These are phyloP conservation scores for Cyamopsis tetragonoloba DNA, from an alignment of 306 rosid genomes.

Conservation along the genomic window DNA sequence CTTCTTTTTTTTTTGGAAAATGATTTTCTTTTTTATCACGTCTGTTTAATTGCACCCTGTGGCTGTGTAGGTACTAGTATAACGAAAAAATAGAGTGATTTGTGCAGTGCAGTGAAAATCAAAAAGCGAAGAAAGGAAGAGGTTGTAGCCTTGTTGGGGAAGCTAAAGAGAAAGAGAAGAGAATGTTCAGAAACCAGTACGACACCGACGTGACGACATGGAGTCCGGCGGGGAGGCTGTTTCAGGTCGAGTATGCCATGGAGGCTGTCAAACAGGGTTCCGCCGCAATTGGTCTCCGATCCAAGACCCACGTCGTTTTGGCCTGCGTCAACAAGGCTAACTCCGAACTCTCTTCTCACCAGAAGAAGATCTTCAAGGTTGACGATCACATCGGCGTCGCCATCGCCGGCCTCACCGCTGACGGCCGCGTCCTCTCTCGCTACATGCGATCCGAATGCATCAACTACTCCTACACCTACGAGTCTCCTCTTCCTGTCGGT, in stretches of 20 bases:
- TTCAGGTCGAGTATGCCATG: conserved; percentile 99
- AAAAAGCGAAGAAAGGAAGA: too few relatives aligned
- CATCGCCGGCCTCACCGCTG: conserved; percentile 94
- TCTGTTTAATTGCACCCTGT: too few relatives aligned
- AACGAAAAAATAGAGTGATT: too few relatives aligned
- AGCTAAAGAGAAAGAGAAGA: not conserved
- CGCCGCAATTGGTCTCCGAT: conserved; percentile 97
- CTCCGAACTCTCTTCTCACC: conserved; percentile 89
- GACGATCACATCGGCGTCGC: conserved; percentile 98
- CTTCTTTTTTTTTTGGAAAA: too few relatives aligned
- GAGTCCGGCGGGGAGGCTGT: conserved; percentile 87
- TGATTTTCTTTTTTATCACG: too few relatives aligned
- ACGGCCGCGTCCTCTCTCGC: conserved; percentile 92
- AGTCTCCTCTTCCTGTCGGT: conserved; percentile 92
- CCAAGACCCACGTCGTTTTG: conserved; percentile 80
- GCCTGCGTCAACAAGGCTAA: conserved; percentile 93
- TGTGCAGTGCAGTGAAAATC: too few relatives aligned
- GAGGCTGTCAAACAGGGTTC: conserved; percentile 98
- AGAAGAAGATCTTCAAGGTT: conserved; percentile 99
- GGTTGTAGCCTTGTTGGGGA: too few relatives aligned
- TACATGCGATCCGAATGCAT: conserved; percentile 92
- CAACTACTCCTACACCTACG: conserved; percentile 81
- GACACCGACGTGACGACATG: conserved; percentile 97
- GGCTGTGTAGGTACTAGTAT: too few relatives aligned
- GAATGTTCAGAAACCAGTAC: conserved; percentile 84